Percentiles rank a stretch among this genome's conserved stretches.
These are phyloP conservation scores for Ophiobolus disseminans DNA, from an alignment of 2,329 filamentous ascomycete genomes.

Conservation along the genomic window DNA sequence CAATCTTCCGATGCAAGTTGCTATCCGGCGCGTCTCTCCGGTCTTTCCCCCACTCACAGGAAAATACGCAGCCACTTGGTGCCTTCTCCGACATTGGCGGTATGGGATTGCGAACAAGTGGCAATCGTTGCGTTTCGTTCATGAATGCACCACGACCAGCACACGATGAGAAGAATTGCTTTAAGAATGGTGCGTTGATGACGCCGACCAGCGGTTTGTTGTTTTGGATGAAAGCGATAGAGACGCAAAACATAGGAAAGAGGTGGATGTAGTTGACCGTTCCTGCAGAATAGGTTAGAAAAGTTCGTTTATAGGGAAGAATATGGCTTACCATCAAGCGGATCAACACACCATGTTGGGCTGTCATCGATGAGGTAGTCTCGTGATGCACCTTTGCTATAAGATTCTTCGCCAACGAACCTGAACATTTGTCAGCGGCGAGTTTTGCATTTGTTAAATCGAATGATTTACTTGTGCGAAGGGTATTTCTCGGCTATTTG, in stretches of 20 bases:
- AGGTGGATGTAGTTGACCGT: constrained; percentile 84
- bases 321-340: constrained; percentile 66
- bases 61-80: constrained; percentile 73
- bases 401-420: constrained; percentile 80
- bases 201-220: constrained; percentile 71
- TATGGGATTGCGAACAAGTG: constrained; percentile 67
- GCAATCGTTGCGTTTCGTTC: constrained; percentile 68
- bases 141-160: constrained; percentile 72
- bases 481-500: constrained; percentile 68
- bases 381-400: constrained; percentile 71
- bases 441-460: neutral
- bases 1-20: constrained; percentile 74
- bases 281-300: constrained; percentile 43
- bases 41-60: constrained; percentile 83
- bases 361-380: constrained; percentile 69
- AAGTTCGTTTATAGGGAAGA: neutral
- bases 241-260: constrained; percentile 83
- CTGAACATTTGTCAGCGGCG: constrained; percentile 47
- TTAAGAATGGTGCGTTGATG: constrained; percentile 73
- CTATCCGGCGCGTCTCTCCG: constrained; percentile 69
- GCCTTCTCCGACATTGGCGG: constrained; percentile 69
- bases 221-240: constrained; percentile 71
- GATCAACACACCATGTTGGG: constrained; percentile 80
- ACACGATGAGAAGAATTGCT: constrained; percentile 74
- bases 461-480: constrained; percentile 65